Evolutionary conservation across 371 early-diverging fungal genomes (phyloP), one percentile per base, ranked within the genome.

Genomic region (Mortierella sp.): DNA sequence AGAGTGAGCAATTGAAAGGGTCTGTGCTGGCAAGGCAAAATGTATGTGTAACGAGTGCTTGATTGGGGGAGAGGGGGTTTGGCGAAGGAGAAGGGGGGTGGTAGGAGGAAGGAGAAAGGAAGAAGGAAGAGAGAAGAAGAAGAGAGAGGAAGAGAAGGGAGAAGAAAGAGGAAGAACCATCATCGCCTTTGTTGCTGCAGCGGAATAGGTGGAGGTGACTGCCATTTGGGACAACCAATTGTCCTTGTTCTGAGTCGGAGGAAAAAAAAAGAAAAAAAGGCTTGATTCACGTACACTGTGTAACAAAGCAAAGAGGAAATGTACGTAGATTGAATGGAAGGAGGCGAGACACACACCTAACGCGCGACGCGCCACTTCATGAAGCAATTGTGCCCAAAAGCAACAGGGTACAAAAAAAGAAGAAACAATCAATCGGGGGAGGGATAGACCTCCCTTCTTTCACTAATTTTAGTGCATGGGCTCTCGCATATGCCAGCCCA

Each of bases 111-210:
- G 55, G 35, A 56, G 32, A 43, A 70, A 70, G 70, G 49, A 18
- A 46, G 58, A 35, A 38, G 35, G 76, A 68, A 70, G 83, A 75
- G 55, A 43, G 43, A 38, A 77, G 51, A 63, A 27, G 29, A 27
- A 27, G 12, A 35, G 58, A n/a, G 24, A 68, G 32, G 58, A 56
- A 56, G 56, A 44, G 74, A 38, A 38, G 41, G 35, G 8, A n/a
- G 38, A 32, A 43, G 16, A 70, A 14, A 44, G 27, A 5, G 44
- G 71, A 29, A 70, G 65, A 49, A 43, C 51, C 6, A 60, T 14
- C n/a, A 38, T 63, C 65, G 65, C 65, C 1, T 55, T n/a, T 55
- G 18, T 7, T 63, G 38, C 63, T 16, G 21, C 21, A 63, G 46
- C 46, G 46, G 46, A 46, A 46, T 46, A 1, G 21, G 49, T 2